Base-by-base conservation (phyloP, 2,329 filamentous ascomycete genomes). In the Colletotrichum chlorophyti region DNA sequence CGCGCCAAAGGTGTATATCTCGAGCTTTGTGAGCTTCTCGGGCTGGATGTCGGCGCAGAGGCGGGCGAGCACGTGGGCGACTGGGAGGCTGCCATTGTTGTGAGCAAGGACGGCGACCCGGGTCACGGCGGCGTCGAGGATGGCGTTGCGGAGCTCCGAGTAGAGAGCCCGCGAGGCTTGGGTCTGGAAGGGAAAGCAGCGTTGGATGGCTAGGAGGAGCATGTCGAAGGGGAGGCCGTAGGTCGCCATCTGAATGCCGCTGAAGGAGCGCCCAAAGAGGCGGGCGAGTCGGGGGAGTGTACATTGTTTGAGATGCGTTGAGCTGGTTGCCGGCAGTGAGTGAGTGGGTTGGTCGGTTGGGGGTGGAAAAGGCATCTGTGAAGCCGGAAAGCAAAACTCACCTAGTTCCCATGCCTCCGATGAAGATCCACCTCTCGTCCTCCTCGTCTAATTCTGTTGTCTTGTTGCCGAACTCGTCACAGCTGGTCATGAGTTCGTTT, bases 171-270 rank as follows among this genome's bases (percentile, higher is more conserved):
- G 65, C 21, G 70, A 69, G 8, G 66, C 63, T 9, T 63, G 62
- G 2, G 66, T 70, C 3, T 72, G 68, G 15, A 74, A 51, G 8
- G 69, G 52, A 21, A 71, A 55, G 15, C 66, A 72, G 5, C 72
- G 68, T 52, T 71, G 71, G 4, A 75, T 41, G 34, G 72, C 63
- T n/a, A 67, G 58, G 15, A 63, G 71, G 37, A 83, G 63, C 21
- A 83, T 68, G 65, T 86, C 83, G 64, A 84, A 79, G 31, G 81
- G 74, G 3, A 81, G 73, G 60, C 85, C 83, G 26, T 81, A 75
- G 9, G 83, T 77, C 26, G 74, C 73, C 55, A 76, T 72, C 59
- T 83, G 79, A 41, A 84, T 79, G 66, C 79, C 80, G 38, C 76
- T 80, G 61, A 85, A 76, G 42, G 74, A 68, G 9, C 70, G 67